phyloP scores from a whole-genome alignment of 805 yeast species.

The Wickerhamiella azymoides region DNA sequence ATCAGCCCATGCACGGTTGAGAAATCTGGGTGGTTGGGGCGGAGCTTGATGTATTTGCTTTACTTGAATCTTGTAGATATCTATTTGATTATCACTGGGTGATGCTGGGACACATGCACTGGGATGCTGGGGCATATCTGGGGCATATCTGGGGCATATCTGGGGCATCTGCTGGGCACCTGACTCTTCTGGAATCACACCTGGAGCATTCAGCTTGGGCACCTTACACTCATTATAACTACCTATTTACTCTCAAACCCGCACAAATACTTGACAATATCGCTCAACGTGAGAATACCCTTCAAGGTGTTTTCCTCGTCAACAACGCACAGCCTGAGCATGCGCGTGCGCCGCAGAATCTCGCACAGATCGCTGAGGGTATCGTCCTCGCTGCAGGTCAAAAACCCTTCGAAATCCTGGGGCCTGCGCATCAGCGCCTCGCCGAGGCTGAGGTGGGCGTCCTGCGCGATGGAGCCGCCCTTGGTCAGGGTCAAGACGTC shows the following conservation, averaged over 20 bases:
- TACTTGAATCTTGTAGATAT: too few relatives aligned
- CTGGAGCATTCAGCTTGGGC: too few relatives aligned
- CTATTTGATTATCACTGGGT: too few relatives aligned
- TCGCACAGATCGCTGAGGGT: slow-evolving; percentile 80
- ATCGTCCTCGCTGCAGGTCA: slow-evolving; percentile 83
- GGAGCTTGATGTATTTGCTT: too few relatives aligned
- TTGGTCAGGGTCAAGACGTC: slow-evolving; percentile 86
- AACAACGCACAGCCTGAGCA: slow-evolving; percentile 85
- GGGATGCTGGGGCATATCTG: too few relatives aligned
- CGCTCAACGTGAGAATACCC: slow-evolving; percentile 84
- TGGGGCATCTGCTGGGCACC: too few relatives aligned
- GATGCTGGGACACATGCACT: too few relatives aligned
- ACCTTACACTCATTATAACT: too few relatives aligned
- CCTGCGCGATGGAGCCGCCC: slow-evolving; percentile 78
- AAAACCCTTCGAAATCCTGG: slow-evolving; percentile 95
- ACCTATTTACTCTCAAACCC: neutral
- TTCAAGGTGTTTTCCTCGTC: slow-evolving; percentile 64
- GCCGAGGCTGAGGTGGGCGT: slow-evolving; percentile 80
- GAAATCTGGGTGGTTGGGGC: too few relatives aligned
- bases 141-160: too few relatives aligned
- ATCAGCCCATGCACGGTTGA: too few relatives aligned
- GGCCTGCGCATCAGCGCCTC: slow-evolving; percentile 89
- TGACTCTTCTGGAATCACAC: too few relatives aligned
- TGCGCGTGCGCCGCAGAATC: slow-evolving; percentile 77
- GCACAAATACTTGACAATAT: slow-evolving; percentile 53